Base-by-base conservation (phyloP, 345 rosid genomes). In the Eucalyptus marginata region DNA sequence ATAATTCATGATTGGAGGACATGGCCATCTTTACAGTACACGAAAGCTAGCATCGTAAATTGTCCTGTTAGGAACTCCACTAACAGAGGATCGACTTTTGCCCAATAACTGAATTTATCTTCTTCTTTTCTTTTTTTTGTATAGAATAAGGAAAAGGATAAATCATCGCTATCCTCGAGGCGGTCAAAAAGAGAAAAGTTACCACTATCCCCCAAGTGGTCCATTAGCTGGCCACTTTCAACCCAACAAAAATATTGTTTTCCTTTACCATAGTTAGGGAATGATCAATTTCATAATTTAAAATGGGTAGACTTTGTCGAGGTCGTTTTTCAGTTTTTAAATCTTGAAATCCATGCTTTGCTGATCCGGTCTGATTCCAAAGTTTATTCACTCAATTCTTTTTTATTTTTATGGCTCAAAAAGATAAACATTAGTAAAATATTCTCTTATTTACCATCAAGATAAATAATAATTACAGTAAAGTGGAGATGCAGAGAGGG, bases 381-480 rank as follows among this genome's bases (percentile, higher is more conserved):
- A 3, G 10, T 7, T n/a, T n/a, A 4, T 3, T 4, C 0, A 4
- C 6, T 12, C 4, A 68, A 16, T 8, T 68, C 24, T 2, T 68
- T 20, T 33, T 17, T 16, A 68, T 68, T n/a, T n/a, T 64, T n/a
- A 64, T 15, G 16, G 20, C 36, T 64, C 11, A 3, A 64, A 64
- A n/a, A 33, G 36, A 68, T 17, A 17, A 9, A 33, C 13, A 33
- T 68, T 33, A 68, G 12, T 68, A 68, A 68, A 68, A 33, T 18
- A 33, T 68, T 36, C 2, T 33, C 43, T 16, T 14, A 64, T n/a
- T 25, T 25, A 27, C 10, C 16, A 64, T 64, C 7, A 12, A 33
- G 13, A 68, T 16, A 33, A 68, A 31, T 68, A 4, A 6, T 17
- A 68, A 8, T 33, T 5, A 71, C 44, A 5, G 44, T 16, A 71